Percentiles rank a stretch among this genome's conserved stretches.
These are phyloP conservation scores for Gillenia trifoliata DNA, from an alignment of 306 rosid species.

Conservation along the genomic window DNA sequence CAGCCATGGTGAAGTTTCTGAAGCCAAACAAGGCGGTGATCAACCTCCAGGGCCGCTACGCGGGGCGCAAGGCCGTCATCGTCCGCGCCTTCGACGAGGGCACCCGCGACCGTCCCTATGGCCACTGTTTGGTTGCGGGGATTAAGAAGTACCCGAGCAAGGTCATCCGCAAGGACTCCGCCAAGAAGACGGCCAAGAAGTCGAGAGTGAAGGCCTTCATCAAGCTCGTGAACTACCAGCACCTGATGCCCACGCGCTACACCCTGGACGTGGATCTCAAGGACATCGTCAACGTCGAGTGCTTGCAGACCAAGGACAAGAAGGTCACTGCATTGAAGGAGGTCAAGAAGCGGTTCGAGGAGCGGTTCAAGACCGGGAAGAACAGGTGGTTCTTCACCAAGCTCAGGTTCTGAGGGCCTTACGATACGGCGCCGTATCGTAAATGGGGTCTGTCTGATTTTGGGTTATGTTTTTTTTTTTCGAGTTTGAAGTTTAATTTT, in stretches of 20 bases:
- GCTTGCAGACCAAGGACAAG: conserved; percentile 30
- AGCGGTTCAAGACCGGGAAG: conserved; percentile 49
- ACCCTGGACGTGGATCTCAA: conserved; percentile 48
- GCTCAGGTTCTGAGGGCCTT: conserved; percentile 33
- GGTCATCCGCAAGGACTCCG: conserved; percentile 45
- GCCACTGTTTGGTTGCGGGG: conserved; percentile 48
- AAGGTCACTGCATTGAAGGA: conserved; percentile 43
- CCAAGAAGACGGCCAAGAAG: conserved; percentile 50
- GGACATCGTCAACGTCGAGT: conserved; percentile 34
- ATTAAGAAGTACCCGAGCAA: conserved; percentile 44
- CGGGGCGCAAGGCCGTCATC: conserved; percentile 49
- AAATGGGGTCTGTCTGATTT: not conserved
- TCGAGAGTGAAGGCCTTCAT: conserved; percentile 45
- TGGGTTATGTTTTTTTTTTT: not conserved
- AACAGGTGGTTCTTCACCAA: conserved; percentile 54
- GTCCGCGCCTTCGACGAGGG: conserved; percentile 45
- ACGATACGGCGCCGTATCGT: not conserved
- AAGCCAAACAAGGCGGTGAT: conserved; percentile 45
- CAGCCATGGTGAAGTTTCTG: conserved; percentile 38
- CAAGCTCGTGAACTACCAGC: conserved; percentile 47
- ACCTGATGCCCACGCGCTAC: conserved; percentile 45
- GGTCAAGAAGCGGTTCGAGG: conserved; percentile 43
- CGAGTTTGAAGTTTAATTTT: not conserved
- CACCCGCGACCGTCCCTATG: conserved; percentile 43
- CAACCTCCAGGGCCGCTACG: conserved; percentile 47